Percentiles rank a stretch among this genome's conserved stretches.
Conservation (phyloP, 1,284 basidiomycete species). For the Austroboletus niveus region DNA sequence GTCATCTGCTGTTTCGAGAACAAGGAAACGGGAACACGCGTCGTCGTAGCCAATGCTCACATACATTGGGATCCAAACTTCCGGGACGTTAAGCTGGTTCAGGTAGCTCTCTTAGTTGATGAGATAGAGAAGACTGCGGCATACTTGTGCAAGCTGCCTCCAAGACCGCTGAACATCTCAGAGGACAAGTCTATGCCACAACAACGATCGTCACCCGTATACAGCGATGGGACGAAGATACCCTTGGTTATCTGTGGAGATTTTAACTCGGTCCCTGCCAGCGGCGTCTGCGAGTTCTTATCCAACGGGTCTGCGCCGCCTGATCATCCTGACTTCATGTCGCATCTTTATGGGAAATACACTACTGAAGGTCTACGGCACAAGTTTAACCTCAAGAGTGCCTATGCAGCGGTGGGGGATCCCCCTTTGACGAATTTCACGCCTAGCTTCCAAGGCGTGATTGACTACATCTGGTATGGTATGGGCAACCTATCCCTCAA, state of each 20-base stretch:
- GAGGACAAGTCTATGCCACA: constrained; percentile 35
- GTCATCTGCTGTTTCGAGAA: constrained; percentile 88
- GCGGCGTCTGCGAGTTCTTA: constrained; percentile 93
- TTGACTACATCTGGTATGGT: constrained; percentile 97
- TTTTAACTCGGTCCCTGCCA: constrained; percentile 87
- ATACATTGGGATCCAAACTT: constrained; percentile 93
- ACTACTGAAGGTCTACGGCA: constrained; percentile 89
- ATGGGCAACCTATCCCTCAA: constrained; percentile 79
- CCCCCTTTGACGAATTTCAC: constrained; percentile 90
- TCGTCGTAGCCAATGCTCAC: constrained; percentile 91
- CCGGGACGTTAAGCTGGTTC: constrained; percentile 97
- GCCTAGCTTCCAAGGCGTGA: constrained; percentile 77
- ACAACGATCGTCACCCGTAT: constrained; percentile 59
- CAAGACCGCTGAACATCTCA: constrained; percentile 45
- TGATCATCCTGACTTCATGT: constrained; percentile 92
- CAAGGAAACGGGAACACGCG: constrained; percentile 79
- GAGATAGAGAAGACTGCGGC: constrained; percentile 89
- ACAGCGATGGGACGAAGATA: constrained; percentile 84
- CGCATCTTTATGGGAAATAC: constrained; percentile 88
- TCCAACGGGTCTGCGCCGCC: constrained; percentile 68
- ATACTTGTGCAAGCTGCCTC: constrained; percentile 83
- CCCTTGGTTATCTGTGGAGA: constrained; percentile 92
- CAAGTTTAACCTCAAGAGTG: constrained; percentile 78
- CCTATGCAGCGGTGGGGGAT: constrained; percentile 71
- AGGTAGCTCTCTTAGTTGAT: constrained; percentile 89